Evolutionary conservation across 495 filamentous ascomycete genomes (phyloP), one percentile per base, ranked within the genome.

Genomic region (Neurospora terricola): DNA sequence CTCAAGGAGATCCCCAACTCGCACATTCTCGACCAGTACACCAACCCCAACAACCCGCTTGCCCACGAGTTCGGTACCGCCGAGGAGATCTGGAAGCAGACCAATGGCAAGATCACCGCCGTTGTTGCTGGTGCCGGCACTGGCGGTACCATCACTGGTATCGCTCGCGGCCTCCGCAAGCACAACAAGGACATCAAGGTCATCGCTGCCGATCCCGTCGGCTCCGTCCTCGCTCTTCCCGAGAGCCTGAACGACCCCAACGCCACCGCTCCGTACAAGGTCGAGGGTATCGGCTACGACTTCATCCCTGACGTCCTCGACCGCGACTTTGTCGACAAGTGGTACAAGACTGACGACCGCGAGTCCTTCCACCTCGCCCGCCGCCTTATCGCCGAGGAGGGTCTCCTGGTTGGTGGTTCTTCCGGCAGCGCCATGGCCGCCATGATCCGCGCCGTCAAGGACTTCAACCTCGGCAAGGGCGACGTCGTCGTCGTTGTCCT

Each of bases 221-320:
- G 96, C 5, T 94, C 91, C 39, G 91, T 98, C 76, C 85, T 99
- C 30, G 96, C 96, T 23, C 75, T 94, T 23, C 96, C 96, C 6
- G 87, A 89, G 72, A 73, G 82, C 9, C 83, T 98, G 71, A 98
- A 99, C 76, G 86, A 91, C 68, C 89, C 91, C 72, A 87, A 91
- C 75, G 88, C 86, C 39, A 93, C 97, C 79, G 91, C 92, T 75
- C 86, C 92, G 6, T 99, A 99, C 78, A 98, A 98, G 84, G 96
- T 99, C 0, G 96, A 99, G 84, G 96, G 96, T 27, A 98, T 99
- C 78, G 96, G 96, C 30, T 99, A 99, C 79, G 96, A 99, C 79
- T 99, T 99, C 78, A 92, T 98, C 71, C 96, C 96, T 6, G 91
- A 97, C 43, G 96, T 99, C 1, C 87, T 99, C 34, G 91, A 97